Conservation (phyloP, 1,139 yeast genomes). For the Debaryomyces udenii region DNA sequence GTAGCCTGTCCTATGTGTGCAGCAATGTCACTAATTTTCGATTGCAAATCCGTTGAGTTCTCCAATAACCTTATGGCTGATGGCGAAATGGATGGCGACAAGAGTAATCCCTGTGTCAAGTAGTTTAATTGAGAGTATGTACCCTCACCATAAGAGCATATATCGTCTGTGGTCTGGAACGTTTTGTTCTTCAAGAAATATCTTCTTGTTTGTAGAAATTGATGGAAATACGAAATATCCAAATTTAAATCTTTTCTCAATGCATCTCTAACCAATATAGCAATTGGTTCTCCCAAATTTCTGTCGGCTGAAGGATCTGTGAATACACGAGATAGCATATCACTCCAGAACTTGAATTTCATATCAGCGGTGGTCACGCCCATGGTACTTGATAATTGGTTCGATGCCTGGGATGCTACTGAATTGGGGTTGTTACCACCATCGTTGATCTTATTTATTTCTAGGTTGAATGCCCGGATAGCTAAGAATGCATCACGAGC, state of each 20-base stretch:
- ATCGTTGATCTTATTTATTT: constrained; percentile 61
- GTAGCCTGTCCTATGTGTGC: constrained; percentile 88
- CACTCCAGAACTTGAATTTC: constrained; percentile 67
- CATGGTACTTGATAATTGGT: constrained; percentile 30
- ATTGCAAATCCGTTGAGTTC: constrained; percentile 44
- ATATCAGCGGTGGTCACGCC: constrained; percentile 54
- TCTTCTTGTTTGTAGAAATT: constrained; percentile 63
- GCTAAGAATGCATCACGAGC: constrained; percentile 71
- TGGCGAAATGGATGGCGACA: constrained; percentile 63
- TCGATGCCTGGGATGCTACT: constrained; percentile 36
- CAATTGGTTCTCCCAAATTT: constrained; percentile 66
- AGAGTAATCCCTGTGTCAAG: constrained; percentile 60
- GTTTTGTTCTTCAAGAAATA: constrained; percentile 45
- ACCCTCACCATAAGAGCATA: constrained; percentile 83
- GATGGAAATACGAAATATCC: constrained; percentile 58
- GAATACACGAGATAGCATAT: constrained; percentile 47
- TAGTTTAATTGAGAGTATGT: constrained; percentile 76
- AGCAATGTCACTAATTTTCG: constrained; percentile 57
- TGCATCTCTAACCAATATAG: constrained; percentile 56
- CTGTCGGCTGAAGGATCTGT: constrained; percentile 40
- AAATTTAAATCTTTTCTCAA: constrained; percentile 52
- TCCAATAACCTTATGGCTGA: constrained; percentile 56
- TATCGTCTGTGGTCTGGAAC: constrained; percentile 57
- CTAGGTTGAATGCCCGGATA: constrained; percentile 67
- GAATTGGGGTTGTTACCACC: constrained; percentile 41